Base-by-base conservation (phyloP, 208 protist species). In the Trypanosoma mega region DNA sequence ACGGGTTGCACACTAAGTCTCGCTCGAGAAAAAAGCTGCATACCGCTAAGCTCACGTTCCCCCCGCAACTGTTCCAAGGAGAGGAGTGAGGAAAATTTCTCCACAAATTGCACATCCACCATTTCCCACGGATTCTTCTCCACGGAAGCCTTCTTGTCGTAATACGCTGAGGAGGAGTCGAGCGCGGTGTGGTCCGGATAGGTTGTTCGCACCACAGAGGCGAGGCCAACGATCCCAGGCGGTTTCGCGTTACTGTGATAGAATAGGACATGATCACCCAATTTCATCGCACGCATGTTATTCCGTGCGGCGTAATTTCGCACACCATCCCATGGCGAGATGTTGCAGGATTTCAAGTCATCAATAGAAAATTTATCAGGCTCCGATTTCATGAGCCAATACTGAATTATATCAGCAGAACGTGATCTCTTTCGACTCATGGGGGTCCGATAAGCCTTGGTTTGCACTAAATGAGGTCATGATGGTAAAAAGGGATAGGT, bases 321-420 rank as follows among this genome's bases (percentile, higher is more conserved):
- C 48, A 95, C 86, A 2, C 89, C 89, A 49, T 95, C 89, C 89
- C 89, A 95, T 11, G 83, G 75, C 1, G 82, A 85, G 9, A 49
- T 47, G 9, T 18, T 59, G 53, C 79, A 73, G 23, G 63, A 61
- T 20, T 72, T 64, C 2, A 95, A 67, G 30, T 94, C 64, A 51
- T 88, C 85, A 47, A 91, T 92, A 5, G 82, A 90, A 43, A 92
- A 94, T 52, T 83, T 87, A 47, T 88, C 34, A 1, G 85, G 85
- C 63, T 94, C 88, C 16, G 82, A 91, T 53, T 94, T 94, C 85
- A 94, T 89, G 27, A 91, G 58, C 82, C 83, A 94, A 62, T 79
- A 87, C 56, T 74, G 65, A 27, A 77, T 46, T 11, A 62, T 61
- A 20, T 59, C 64, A 0, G 58, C 65, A 0, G 77, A 51, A 43